Percentiles rank a stretch among this genome's conserved stretches.
Conservation (phyloP, 2,329 filamentous ascomycete genomes). For the Venturia aucupariae region DNA sequence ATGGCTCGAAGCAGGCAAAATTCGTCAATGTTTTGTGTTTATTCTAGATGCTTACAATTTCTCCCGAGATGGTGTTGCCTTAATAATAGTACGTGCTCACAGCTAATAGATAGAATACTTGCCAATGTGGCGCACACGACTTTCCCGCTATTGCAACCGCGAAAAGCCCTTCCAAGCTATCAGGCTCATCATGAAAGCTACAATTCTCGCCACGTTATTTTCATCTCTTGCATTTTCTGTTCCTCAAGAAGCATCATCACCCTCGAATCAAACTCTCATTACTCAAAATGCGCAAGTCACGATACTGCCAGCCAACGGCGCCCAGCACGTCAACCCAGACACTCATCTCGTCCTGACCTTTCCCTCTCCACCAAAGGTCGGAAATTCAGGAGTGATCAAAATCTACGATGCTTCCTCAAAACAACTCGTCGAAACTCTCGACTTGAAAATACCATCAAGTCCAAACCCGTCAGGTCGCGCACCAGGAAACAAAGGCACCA, state of each 20-base stretch:
- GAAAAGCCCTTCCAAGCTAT: background rate
- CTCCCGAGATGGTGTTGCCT: background rate
- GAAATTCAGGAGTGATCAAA: slow-evolving; percentile 13
- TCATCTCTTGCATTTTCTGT: background rate
- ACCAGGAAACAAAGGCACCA: slow-evolving; percentile 9
- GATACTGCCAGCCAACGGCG: slow-evolving; percentile 13
- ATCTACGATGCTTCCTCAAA: slow-evolving; percentile 14
- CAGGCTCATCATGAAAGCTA: background rate
- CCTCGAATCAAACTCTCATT: background rate
- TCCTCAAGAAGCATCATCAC: background rate
- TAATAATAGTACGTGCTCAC: too few species aligned
- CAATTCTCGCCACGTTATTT: background rate
- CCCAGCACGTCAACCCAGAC: slow-evolving; percentile 15
- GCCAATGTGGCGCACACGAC: background rate
- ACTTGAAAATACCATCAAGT: slow-evolving; percentile 13
- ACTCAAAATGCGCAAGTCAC: background rate
- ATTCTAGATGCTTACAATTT: background rate
- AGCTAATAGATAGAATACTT: background rate
- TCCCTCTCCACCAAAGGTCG: slow-evolving; percentile 11
- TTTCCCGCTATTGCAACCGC: background rate
- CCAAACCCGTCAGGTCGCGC: slow-evolving; percentile 13
- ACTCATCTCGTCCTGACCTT: slow-evolving; percentile 15
- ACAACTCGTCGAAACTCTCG: slow-evolving; percentile 14
- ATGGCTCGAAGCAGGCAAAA: background rate
- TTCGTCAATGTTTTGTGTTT: background rate